Evolutionary conservation across 768 basidiomycete genomes (phyloP), one percentile per base, ranked within the genome.

Genomic region (Leccinum sublutescens): DNA sequence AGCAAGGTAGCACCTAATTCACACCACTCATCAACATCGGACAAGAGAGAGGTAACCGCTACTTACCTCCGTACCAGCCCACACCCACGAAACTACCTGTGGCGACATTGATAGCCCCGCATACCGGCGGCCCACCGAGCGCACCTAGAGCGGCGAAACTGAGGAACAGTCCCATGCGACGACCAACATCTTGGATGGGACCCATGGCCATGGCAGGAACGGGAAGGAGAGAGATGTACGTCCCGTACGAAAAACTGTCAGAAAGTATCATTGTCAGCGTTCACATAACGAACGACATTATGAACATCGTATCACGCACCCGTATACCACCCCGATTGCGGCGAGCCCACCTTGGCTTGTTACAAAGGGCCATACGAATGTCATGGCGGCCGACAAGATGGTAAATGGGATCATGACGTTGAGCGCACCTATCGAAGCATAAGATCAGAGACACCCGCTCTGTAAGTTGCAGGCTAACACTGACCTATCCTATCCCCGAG

Each of bases 291-390:
- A 38, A 19, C 1, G 6, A 15, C 1, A 1, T 1, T 0, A 8
- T 25, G 23, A 3, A 11, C 1, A 47, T 23, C 2, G n/a, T 47
- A 14, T 15, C 21, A 71, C 80, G 8, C 55, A 88, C 85, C 89
- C 89, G 64, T 91, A 91, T 10, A 86, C 61, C 8, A 89, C 66
- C 0, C 83, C 77, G 43, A 91, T 68, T 7, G 73, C 80, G 3
- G 89, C 77, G 29, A 86, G 75, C 0, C 77, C 74, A 0, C 69
- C 75, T 54, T 80, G 64, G 27, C 68, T 78, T 43, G 66, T 72
- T 0, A 80, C 80, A 67, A 83, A 86, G 1, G 91, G 91, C 92
- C 91, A 93, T 4, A 76, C 76, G 63, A 85, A 85, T 0, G 89
- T 89, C 48, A 86, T 65, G 29, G 84, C 70, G 0, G 80, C 87